Evolutionary conservation across 805 yeast genomes (phyloP), one percentile per base, ranked within the genome.

Genomic region (Candida andamanensis): DNA sequence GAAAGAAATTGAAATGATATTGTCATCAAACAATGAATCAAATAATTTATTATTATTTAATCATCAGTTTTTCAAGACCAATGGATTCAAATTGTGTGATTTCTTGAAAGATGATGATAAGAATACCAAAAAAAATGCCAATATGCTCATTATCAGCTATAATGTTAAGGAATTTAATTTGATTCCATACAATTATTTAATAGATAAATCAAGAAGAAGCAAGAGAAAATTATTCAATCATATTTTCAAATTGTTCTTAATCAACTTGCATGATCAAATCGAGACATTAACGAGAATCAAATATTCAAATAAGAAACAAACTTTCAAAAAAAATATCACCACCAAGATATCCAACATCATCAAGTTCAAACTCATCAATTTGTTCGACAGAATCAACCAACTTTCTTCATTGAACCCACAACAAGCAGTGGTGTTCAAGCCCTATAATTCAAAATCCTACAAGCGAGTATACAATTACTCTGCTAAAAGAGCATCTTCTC

Each of bases 181-280:
- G 35, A 45, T 64, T 17, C 70, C 70, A 1, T 52, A 56, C 37
- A 59, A 54, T 34, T 57, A 55, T 5, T 30, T 54, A 10, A 25
- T 36, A 13, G 32, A 35, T 26, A 33, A 39, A 13, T 31, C 38
- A n/a, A 25, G 22, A 3, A 36, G 35, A 23, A 24, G 39, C 6
- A 33, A 29, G 10, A 33, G 24, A 15, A 42, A 37, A 32, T 44
- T 64, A 20, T 42, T 42, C 31, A 51, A 48, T 18, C 70, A 65
- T 34, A 42, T 65, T 19, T 54, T 50, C 45, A 62, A 62, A 39
- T 36, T 64, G 17, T 53, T 63, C 30, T 36, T 61, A 38, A 52
- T 59, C 27, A 65, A 65, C 42, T 39, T 62, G 35, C 60, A 52
- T 16, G 66, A 60, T 23, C 65, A 58, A 37, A 47, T 63, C 15